These are phyloP conservation scores for Coemansia sp. DNA, from an alignment of 192 early-diverging fungal genomes.

Conservation along the genomic window DNA sequence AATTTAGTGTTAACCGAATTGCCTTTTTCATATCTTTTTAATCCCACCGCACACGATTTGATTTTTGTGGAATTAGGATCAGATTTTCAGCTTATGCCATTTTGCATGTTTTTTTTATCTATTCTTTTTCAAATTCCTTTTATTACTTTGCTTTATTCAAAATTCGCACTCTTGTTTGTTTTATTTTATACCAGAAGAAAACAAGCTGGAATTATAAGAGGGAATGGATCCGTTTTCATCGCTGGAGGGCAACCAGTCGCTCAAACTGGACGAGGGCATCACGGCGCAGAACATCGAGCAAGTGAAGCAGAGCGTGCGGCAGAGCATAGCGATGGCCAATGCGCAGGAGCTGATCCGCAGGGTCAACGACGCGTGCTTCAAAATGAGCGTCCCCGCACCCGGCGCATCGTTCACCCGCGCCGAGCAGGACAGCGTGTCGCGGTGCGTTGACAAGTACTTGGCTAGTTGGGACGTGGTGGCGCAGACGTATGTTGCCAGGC, in stretches of 20 bases:
- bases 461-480: conserved; percentile 85
- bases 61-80: too few species aligned
- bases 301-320: conserved; percentile 76
- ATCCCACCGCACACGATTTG: too few species aligned
- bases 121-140: too few species aligned
- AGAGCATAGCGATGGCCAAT: conserved; percentile 78
- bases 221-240: not conserved
- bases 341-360: conserved; percentile 82
- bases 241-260: not conserved
- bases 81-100: too few species aligned
- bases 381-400: conserved; percentile 77
- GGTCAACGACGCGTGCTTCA: conserved; percentile 89
- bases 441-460: conserved; percentile 89
- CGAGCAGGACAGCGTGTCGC: conserved; percentile 75
- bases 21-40: too few species aligned
- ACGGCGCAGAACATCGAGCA: conserved; percentile 74
- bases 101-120: too few species aligned
- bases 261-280: not conserved
- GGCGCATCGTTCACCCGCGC: conserved; percentile 65
- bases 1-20: too few species aligned
- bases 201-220: too few species aligned
- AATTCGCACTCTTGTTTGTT: too few species aligned
- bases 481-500: conserved; percentile 69
- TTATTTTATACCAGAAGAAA: too few species aligned
- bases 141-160: too few species aligned